These are phyloP conservation scores for Neospermospora avenae DNA, from an alignment of 2,329 filamentous ascomycete species.

Conservation along the genomic window DNA sequence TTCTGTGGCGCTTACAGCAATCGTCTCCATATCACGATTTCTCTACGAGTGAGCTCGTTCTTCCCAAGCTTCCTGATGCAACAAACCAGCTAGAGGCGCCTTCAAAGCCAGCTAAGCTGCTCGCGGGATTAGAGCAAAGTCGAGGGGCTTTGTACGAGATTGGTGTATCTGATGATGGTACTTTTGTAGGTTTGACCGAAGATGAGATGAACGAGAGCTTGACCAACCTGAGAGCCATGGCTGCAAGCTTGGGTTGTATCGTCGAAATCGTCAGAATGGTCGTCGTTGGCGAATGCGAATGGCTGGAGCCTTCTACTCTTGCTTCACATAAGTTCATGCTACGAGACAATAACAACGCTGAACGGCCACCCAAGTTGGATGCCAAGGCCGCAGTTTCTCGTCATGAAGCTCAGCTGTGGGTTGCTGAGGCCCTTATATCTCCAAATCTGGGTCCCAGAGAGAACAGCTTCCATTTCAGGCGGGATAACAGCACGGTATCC, in stretches of 20 bases:
- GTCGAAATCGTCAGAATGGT: constrained; percentile 81
- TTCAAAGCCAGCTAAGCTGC: constrained; percentile 52
- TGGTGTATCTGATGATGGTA: constrained; percentile 91
- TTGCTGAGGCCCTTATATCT: constrained; percentile 85
- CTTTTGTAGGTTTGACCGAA: constrained; percentile 79
- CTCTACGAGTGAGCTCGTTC: constrained; percentile 68
- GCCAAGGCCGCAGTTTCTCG: constrained; percentile 17
- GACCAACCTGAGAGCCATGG: constrained; percentile 82
- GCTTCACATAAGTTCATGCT: not conserved
- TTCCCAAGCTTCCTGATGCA: constrained; percentile 72
- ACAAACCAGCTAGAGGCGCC: constrained; percentile 45
- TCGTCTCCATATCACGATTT: constrained; percentile 88
- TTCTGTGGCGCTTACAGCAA: constrained; percentile 92
- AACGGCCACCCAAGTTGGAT: not conserved
- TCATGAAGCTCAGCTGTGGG: constrained; percentile 64
- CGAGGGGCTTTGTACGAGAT: constrained; percentile 94
- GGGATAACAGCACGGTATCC: not conserved
- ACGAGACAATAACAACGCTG: not conserved
- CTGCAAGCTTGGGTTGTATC: constrained; percentile 82
- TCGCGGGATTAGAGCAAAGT: constrained; percentile 86
- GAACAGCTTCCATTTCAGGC: not conserved
- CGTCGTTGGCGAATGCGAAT: constrained; percentile 80
- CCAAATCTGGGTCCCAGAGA: constrained; percentile 56
- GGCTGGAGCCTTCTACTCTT: constrained; percentile 39
- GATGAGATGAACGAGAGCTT: constrained; percentile 94